Conservation (phyloP, 169 alveolate genomes). For the Plasmodium gaboni region DNA sequence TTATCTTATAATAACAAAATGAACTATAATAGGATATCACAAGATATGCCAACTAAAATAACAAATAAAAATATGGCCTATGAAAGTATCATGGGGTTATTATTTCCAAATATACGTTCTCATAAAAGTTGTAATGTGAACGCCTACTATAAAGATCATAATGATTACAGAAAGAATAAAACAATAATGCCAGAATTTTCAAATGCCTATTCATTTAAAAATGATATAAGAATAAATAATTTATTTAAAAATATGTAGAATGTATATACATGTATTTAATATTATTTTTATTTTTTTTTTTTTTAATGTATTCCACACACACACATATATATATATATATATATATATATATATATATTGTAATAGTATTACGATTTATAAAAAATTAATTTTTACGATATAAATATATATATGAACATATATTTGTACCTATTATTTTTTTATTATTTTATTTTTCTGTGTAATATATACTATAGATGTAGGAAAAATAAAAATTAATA, state of each 20-base stretch:
- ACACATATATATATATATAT: neutral
- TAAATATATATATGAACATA: neutral
- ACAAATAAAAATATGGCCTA: constrained; percentile 23
- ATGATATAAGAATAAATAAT: constrained; percentile 20
- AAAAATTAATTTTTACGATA: neutral
- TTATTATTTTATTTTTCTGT: neutral
- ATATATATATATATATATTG: neutral
- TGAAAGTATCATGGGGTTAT: constrained; percentile 68
- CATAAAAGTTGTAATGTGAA: constrained; percentile 11
- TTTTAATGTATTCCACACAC: constrained; percentile 2
- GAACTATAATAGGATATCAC: neutral
- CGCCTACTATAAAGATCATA: constrained; percentile 8
- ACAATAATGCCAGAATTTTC: constrained; percentile 18
- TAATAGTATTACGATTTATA: neutral
- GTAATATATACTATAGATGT: neutral
- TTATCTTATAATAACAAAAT: neutral
- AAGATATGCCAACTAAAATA: neutral
- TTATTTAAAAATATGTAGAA: constrained; percentile 31
- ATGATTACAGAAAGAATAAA: constrained; percentile 27
- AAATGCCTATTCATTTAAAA: constrained; percentile 11
- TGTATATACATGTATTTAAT: neutral
- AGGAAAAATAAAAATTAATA: too few relatives aligned
- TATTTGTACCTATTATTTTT: neutral
- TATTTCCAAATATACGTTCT: constrained; percentile 42
- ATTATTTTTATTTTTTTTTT: neutral